Conservation (phyloP, 2,329 filamentous ascomycete genomes). For the Fusarium burgessii region DNA sequence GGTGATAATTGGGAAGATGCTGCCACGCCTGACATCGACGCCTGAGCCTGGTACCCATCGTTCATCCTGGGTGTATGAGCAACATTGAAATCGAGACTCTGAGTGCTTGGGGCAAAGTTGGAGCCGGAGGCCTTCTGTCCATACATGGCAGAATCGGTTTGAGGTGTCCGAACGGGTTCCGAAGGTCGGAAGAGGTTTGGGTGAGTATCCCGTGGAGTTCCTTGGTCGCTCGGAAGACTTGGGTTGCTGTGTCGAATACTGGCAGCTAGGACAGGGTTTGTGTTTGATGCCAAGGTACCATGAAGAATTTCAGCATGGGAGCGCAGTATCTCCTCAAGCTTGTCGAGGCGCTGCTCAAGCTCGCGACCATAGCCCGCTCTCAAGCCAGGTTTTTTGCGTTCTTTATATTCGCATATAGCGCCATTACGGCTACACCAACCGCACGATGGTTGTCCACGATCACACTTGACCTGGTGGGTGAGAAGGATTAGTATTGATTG, state of each 20-base stretch:
- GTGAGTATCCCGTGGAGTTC: slow-evolving; percentile 63
- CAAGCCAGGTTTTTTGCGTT: slow-evolving; percentile 75
- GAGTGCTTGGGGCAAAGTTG: slow-evolving; percentile 57
- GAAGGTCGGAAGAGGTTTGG: slow-evolving; percentile 61
- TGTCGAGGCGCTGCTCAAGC: slow-evolving; percentile 77
- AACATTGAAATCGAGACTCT: slow-evolving; percentile 64
- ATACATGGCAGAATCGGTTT: slow-evolving; percentile 70
- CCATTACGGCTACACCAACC: slow-evolving; percentile 76
- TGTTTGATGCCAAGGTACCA: slow-evolving; percentile 59
- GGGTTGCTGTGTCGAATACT: slow-evolving; percentile 63
- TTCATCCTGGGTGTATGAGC: slow-evolving; percentile 60
- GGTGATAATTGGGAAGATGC: slow-evolving; percentile 50
- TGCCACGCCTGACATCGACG: slow-evolving; percentile 56
- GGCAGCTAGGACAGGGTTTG: slow-evolving; percentile 50
- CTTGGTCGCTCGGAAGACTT: slow-evolving; percentile 67
- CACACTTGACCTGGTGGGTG: slow-evolving; percentile 74
- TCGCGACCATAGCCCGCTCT: slow-evolving; percentile 78
- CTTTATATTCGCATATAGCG: slow-evolving; percentile 74
- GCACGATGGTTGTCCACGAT: slow-evolving; percentile 79
- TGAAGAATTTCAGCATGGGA: slow-evolving; percentile 76
- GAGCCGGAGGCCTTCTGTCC: slow-evolving; percentile 68
- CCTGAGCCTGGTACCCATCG: slow-evolving; percentile 63
- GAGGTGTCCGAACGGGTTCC: slow-evolving; percentile 63
- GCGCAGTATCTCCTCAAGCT: slow-evolving; percentile 74
- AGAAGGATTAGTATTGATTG: slow-evolving; percentile 19